Percentiles rank a stretch among this genome's conserved stretches.
phyloP scores from a whole-genome alignment of 2,329 filamentous ascomycete genomes.

The Chalaropsis ovoidea region DNA sequence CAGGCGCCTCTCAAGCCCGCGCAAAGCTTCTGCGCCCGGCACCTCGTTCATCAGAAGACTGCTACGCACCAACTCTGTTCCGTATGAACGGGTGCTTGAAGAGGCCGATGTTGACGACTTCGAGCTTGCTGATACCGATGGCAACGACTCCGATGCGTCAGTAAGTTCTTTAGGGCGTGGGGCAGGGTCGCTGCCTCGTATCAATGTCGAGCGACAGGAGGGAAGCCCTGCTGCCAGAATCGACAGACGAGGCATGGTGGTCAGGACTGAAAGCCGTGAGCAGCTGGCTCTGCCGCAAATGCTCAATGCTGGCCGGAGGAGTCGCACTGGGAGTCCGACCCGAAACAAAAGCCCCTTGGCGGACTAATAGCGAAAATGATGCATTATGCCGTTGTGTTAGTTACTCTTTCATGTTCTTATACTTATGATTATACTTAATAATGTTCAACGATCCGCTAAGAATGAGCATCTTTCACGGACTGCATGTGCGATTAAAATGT shows the following conservation, averaged over 20 bases:
- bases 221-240: conserved; percentile 35
- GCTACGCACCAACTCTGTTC: conserved; percentile 47
- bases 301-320: conserved; percentile 48
- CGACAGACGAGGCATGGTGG: conserved; percentile 61
- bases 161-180: conserved; percentile 28
- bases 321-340: conserved; percentile 48
- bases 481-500: not conserved
- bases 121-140: conserved; percentile 60
- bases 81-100: conserved; percentile 79
- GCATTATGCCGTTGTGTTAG: conserved; percentile 5
- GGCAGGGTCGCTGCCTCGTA: conserved; percentile 27
- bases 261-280: conserved; percentile 79
- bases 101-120: conserved; percentile 66
- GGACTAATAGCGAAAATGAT: conserved; percentile 15
- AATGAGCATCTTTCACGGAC: not conserved
- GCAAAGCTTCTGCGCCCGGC: conserved; percentile 5
- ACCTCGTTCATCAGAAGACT: conserved; percentile 50
- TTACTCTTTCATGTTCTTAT: conserved; percentile 12
- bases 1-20: conserved; percentile 39
- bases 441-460: not conserved
- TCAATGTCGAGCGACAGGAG: conserved; percentile 6
- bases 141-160: conserved; percentile 44
- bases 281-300: conserved; percentile 52
- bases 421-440: not conserved
- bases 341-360: conserved; percentile 27